phyloP scores from a whole-genome alignment of 768 basidiomycete species.

The Calocybe indica region DNA sequence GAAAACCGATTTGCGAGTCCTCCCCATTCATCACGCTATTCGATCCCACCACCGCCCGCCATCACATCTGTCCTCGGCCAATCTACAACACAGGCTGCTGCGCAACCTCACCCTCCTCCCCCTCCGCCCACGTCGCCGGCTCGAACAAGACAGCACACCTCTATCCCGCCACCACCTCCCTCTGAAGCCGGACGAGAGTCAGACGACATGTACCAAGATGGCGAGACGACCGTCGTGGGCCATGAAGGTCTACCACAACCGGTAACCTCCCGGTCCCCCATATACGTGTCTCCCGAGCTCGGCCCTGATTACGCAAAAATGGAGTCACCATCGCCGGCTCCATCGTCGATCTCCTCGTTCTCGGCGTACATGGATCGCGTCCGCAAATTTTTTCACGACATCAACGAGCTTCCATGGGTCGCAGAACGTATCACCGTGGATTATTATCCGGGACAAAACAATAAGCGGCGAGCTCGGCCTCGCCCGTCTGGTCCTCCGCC shows the following conservation, averaged over 20 bases:
- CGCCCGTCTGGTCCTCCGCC: background rate
- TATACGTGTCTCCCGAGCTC: conserved; percentile 20
- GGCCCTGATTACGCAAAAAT: conserved; percentile 29
- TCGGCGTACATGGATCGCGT: conserved; percentile 20
- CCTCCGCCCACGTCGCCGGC: background rate
- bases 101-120: background rate
- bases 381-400: conserved; percentile 22
- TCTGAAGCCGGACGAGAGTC: conserved; percentile 5
- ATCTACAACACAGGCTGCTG: background rate
- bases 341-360: conserved; percentile 19
- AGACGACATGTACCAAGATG: conserved; percentile 5
- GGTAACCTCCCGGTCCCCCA: conserved; percentile 10
- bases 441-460: conserved; percentile 20
- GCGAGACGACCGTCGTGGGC: conserved; percentile 6
- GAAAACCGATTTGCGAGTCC: too few species aligned
- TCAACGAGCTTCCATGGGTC: conserved; percentile 31
- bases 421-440: conserved; percentile 25
- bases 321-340: conserved; percentile 12
- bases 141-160: background rate
- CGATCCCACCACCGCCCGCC: background rate
- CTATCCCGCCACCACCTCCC: conserved; percentile 1
- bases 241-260: too few species aligned
- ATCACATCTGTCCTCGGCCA: background rate
- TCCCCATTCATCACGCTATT: too few species aligned
- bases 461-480: conserved; percentile 1